These are phyloP conservation scores for Wallemia mellicola DNA, from an alignment of 1,284 basidiomycete genomes.

Conservation along the genomic window DNA sequence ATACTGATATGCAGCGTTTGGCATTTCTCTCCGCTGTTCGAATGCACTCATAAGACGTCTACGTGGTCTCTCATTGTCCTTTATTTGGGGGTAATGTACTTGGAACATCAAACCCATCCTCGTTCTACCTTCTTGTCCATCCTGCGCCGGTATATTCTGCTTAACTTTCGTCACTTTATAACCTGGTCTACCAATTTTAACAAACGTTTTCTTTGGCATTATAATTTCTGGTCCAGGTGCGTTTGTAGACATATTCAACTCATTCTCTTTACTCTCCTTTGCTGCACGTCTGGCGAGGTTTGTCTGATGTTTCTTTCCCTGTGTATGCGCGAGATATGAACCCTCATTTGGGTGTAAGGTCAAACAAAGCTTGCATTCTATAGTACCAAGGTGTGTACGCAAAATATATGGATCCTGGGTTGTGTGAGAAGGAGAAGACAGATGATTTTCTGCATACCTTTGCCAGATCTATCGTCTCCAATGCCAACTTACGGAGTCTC, in stretches of 20 bases:
- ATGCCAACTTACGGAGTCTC: conserved; percentile 69
- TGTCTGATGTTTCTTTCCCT: conserved; percentile 98
- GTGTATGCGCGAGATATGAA: conserved; percentile 93
- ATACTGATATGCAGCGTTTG: conserved; percentile 89
- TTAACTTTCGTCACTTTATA: conserved; percentile 72
- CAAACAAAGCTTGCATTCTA: conserved; percentile 91
- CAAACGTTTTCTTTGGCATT: conserved; percentile 61
- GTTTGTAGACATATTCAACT: conserved; percentile 19
- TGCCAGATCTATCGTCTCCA: conserved; percentile 85
- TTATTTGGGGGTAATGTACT: conserved; percentile 81
- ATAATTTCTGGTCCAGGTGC: conserved; percentile 27
- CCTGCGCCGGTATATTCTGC: conserved; percentile 28
- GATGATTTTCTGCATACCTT: conserved; percentile 25
- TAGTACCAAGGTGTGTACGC: conserved; percentile 80
- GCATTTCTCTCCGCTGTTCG: conserved; percentile 84
- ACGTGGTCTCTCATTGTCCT: conserved; percentile 50
- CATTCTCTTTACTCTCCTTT: conserved; percentile 70
- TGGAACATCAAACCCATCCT: conserved; percentile 73
- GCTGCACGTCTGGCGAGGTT: conserved; percentile 89
- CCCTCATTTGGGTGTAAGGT: conserved; percentile 98
- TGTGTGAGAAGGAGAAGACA: neutral
- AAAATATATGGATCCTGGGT: conserved; percentile 86
- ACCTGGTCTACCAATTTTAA: conserved; percentile 90
- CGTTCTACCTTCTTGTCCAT: conserved; percentile 27
- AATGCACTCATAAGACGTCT: conserved; percentile 92